Base-by-base conservation (phyloP, 1,139 yeast species). In the Taphrina sp. region DNA sequence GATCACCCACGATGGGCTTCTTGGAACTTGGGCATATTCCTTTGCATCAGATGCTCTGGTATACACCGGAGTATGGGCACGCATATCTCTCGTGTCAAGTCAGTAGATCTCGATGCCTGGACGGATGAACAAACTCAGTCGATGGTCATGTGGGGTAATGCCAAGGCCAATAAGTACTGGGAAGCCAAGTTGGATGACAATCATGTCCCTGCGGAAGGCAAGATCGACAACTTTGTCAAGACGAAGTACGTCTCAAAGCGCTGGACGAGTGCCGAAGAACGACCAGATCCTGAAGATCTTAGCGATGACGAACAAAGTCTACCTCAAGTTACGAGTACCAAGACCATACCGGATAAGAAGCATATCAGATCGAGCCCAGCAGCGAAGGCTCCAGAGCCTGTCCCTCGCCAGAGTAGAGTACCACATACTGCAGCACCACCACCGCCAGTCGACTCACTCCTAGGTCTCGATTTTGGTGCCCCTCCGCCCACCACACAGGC, bases 1-100 rank as follows among this genome's bases (percentile, higher is more conserved):
- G 79, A 85, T 39, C 95, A 90, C 70, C 98, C 98, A 14, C 76
- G 98, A 56, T 92, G 98, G 98, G 96, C 97, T 8, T 83, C 95
- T 20, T 92, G 97, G 96, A 88, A 83, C 64, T 71, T 92, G 59
- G 98, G 98, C 28, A 81, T 95, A 59, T 90, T 92, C 66, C 78
- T 92, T 43, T 92, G 98, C 70, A 92, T 92, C 60, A 74, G 83
- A 63, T 92, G 98, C 71, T 89, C 96, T 0, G 98, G 98, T 2
- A 85, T 90, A 61, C 98, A 92, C 69, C 77, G 97, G 67, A 81
- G 94, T 57, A 82, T 92, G 84, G 97, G 98, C 1, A 89, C 96
- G 0, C 98, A 92, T 70, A 87, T 90, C 51, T 67, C 73, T 54
- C 66, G 71, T 63, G 95, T 86, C 45, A 86, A 85, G 67, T 85